These are phyloP conservation scores for Ambispora gerdemannii DNA, from an alignment of 192 early-diverging fungal species.

Conservation along the genomic window DNA sequence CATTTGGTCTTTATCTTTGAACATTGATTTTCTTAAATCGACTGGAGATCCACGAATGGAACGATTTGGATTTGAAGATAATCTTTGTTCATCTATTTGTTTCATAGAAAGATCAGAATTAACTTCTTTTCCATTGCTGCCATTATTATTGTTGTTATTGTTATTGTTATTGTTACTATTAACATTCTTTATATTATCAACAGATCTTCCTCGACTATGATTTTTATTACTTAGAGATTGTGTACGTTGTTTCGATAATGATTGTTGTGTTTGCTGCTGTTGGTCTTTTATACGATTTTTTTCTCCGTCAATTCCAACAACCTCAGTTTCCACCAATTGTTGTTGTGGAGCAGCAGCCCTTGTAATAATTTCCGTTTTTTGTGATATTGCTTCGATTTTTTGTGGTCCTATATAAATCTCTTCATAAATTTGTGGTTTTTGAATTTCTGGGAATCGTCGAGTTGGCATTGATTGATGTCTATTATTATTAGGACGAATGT, in stretches of 20 bases:
- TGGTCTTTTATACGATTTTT: neutral
- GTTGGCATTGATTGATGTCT: neutral
- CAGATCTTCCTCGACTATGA: neutral
- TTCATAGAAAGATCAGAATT: neutral
- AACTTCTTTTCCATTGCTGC: neutral
- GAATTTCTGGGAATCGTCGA: neutral
- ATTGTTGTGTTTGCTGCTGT: neutral
- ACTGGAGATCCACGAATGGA: conserved; percentile 3
- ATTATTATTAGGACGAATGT: neutral
- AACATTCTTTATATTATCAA: neutral
- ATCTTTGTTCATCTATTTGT: neutral
- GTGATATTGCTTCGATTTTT: neutral
- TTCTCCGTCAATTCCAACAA: neutral
- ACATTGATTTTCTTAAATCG: conserved; percentile 19
- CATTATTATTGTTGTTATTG: conserved; percentile 13
- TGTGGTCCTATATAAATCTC: neutral
- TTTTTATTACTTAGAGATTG: neutral
- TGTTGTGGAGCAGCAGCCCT: neutral
- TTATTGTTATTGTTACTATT: conserved; percentile 12
- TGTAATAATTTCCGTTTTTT: neutral
- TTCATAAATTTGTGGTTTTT: neutral
- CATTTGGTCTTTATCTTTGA: conserved; percentile 11
- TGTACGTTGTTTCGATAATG: neutral
- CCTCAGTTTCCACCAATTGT: neutral
- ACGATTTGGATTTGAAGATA: neutral